Evolutionary conservation across 306 rosid genomes (phyloP).

Genomic region (Trichosanthes truncata): DNA sequence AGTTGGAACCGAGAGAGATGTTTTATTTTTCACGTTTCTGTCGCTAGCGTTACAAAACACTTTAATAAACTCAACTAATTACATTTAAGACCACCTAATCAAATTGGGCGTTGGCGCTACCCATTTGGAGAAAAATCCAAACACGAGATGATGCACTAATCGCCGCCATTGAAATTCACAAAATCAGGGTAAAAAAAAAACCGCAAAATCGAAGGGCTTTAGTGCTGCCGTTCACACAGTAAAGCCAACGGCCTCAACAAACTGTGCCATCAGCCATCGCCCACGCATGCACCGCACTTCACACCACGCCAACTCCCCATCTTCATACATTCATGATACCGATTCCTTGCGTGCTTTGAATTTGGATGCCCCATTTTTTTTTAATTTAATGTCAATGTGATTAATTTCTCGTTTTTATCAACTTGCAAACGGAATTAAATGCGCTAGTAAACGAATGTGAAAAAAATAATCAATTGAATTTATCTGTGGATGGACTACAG

Average conservation of each 20-base stretch:
- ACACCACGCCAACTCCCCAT: neutral
- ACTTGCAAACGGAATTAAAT: neutral
- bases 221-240: neutral
- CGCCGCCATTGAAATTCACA: neutral
- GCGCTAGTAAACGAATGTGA: neutral
- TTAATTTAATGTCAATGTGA: neutral
- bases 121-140: neutral
- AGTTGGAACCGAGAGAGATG: neutral
- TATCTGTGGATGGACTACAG: neutral
- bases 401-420: neutral
- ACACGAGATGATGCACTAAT: neutral
- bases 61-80: too few species aligned
- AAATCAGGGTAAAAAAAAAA: neutral
- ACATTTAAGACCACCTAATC: neutral
- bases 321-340: neutral
- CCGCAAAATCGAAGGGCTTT: too few species aligned
- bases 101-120: neutral
- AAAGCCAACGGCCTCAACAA: neutral
- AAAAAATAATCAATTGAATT: slow-evolving; percentile 9
- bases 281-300: slow-evolving; percentile 3
- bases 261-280: neutral
- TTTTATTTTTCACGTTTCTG: neutral
- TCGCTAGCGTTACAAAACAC: neutral
- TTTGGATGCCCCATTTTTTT: neutral
- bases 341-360: slow-evolving; percentile 12